Conservation (phyloP, 441 rosid genomes). For the Metrosideros polymorpha region DNA sequence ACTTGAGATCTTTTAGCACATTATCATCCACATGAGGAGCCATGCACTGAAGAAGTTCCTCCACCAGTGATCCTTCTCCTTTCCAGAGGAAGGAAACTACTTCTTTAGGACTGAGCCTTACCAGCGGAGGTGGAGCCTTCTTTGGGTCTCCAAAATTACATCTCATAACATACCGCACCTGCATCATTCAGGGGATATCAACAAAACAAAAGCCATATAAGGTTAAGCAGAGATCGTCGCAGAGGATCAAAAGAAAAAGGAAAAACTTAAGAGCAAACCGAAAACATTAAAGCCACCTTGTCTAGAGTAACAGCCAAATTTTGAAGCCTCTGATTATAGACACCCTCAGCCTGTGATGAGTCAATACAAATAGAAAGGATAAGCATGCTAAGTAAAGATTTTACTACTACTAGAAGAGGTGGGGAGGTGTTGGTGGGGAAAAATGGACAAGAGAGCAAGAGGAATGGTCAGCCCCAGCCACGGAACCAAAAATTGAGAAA, state of each 20-base stretch:
- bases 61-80: slow-evolving; percentile 87
- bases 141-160: slow-evolving; percentile 87
- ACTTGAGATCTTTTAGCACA: slow-evolving; percentile 55
- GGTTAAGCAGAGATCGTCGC: not conserved
- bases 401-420: not conserved
- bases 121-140: slow-evolving; percentile 94
- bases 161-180: slow-evolving; percentile 99
- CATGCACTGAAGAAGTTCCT: slow-evolving; percentile 82
- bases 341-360: slow-evolving; percentile 91
- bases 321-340: slow-evolving; percentile 99
- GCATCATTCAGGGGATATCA: slow-evolving; percentile 1
- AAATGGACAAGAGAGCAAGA: not conserved
- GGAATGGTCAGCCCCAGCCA: not conserved
- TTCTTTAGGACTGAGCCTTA: slow-evolving; percentile 77
- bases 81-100: slow-evolving; percentile 72
- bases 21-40: slow-evolving; percentile 62
- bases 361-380: slow-evolving; percentile 9
- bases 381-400: not conserved
- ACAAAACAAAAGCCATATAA: not conserved
- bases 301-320: slow-evolving; percentile 97
- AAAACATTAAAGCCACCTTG: slow-evolving; percentile 48
- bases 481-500: not conserved
- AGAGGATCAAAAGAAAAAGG: not conserved
- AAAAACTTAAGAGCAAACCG: not conserved
- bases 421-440: not conserved